Conservation (phyloP, 2,329 filamentous ascomycete genomes). For the Scopulariopsis brevicaulis region DNA sequence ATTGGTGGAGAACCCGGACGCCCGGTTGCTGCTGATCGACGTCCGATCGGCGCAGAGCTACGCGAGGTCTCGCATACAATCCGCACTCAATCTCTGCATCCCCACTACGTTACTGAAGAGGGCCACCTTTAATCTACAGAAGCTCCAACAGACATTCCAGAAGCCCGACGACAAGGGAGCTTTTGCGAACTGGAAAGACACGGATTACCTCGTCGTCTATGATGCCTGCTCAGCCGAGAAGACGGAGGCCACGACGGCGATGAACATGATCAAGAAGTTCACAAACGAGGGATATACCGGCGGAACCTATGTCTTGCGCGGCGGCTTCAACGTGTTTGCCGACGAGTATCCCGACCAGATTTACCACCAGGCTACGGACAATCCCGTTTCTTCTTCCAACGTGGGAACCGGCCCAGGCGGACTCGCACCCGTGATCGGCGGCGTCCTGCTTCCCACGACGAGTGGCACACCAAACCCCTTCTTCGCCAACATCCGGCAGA, state of each 20-base stretch:
- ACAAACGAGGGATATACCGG: conserved; percentile 72
- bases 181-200: conserved; percentile 67
- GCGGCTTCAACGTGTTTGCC: conserved; percentile 70
- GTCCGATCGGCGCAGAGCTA: conserved; percentile 80
- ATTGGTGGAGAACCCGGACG: conserved; percentile 33
- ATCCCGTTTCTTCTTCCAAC: conserved; percentile 24
- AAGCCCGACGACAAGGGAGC: conserved; percentile 54
- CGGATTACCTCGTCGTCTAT: conserved; percentile 75
- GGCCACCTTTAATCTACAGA: conserved; percentile 79
- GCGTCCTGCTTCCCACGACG: conserved; percentile 67
- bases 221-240: conserved; percentile 66
- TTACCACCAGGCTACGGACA: conserved; percentile 33
- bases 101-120: conserved; percentile 89
- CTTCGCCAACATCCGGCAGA: conserved; percentile 92
- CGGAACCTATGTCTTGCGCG: conserved; percentile 61
- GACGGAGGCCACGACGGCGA: conserved; percentile 68
- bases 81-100: conserved; percentile 87
- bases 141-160: conserved; percentile 79
- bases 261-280: conserved; percentile 92
- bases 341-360: conserved; percentile 53
- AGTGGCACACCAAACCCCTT: conserved; percentile 67
- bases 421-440: conserved; percentile 69
- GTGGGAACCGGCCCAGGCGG: conserved; percentile 29
- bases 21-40: conserved; percentile 61
- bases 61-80: conserved; percentile 58